Evolutionary conservation across 257 asterid species (phyloP).

Genomic region (Gentiana dahurica): DNA sequence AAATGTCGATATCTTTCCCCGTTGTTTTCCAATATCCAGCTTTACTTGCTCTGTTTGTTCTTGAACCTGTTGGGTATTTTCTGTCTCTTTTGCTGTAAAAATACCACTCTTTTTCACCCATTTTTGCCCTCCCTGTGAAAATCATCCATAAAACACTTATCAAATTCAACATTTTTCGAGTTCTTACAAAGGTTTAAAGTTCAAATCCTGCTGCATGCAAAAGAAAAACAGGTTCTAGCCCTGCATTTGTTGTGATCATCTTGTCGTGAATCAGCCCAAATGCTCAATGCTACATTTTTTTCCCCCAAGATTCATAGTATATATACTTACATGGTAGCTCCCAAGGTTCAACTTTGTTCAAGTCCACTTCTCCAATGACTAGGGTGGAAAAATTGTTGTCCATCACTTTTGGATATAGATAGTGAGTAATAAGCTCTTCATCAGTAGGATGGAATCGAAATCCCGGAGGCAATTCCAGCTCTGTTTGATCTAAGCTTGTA

Average conservation of each 20-base stretch:
- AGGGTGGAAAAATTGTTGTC: conserved; percentile 31
- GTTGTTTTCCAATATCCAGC: conserved; percentile 93
- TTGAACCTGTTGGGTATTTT: conserved; percentile 71
- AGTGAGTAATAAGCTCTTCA: conserved; percentile 75
- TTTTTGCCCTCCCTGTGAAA: conserved; percentile 51
- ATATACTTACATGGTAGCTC: conserved; percentile 62
- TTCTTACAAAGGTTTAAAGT: no score
- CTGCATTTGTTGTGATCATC: no score
- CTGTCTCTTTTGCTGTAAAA: conserved; percentile 71
- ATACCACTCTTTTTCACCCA: conserved; percentile 86
- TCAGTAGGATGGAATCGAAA: conserved; percentile 84
- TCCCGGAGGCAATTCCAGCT: conserved; percentile 72
- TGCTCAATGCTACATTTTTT: no score
- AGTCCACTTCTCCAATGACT: conserved; percentile 74
- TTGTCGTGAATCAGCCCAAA: no score
- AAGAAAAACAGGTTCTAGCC: no score
- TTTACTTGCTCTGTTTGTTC: conserved; percentile 76
- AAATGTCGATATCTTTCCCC: conserved; percentile 73
- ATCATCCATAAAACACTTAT: not conserved
- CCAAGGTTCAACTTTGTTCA: conserved; percentile 90
- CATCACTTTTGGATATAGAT: conserved; percentile 37
- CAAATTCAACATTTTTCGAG: no score
- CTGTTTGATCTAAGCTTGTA: conserved; percentile 17
- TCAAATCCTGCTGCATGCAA: no score
- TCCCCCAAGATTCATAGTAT: not conserved